Evolutionary conservation across 202 grass and related monocot species (phyloP), one percentile per base, ranked within the genome.

Genomic region (Saccharum hybrid): DNA sequence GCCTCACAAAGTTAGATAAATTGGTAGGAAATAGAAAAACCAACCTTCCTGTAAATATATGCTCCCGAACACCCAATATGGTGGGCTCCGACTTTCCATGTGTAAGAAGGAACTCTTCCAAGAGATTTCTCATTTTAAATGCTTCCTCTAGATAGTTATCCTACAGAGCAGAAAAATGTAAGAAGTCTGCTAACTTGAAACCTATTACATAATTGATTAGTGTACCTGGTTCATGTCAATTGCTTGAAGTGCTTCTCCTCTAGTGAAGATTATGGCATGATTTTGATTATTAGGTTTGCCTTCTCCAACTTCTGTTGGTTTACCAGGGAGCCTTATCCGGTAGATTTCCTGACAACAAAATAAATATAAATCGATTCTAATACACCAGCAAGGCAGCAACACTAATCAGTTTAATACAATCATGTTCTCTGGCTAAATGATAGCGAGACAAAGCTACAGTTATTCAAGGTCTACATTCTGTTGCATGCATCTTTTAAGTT

Each of bases 231-330:
- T 98, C 95, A 98, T 94, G 85, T 98, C 95, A 85, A 98, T 98
- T 59, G 95, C 80, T 87, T 98, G 95, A 87, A 98, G 95, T 71
- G 92, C 95, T 87, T 97, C 92, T 41, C 95, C 95, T 86, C 95
- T 88, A 46, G 92, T 97, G 84, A 98, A 98, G 63, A 94, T 85
- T 88, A 97, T 97, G 41, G 95, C 92, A 91, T 97, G 95, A 86
- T 97, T 97, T 88, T 97, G 95, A 81, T 98, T 98, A 87, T 98
- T 94, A 85, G 95, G 95, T 75, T 98, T 94, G 43, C 92, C 95
- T 79, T 98, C 95, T 88, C 92, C 95, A 73, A 98, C 76, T 68
- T 90, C 95, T 86, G 90, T 98, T 63, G 95, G 95, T 81, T 88
- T 94, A 77, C 95, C 95, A 34, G 92, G 95, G 48, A 98, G 90